Evolutionary conservation across 2,329 filamentous ascomycete species (phyloP), one percentile per base, ranked within the genome.

Genomic region (Cercospora berteroae): DNA sequence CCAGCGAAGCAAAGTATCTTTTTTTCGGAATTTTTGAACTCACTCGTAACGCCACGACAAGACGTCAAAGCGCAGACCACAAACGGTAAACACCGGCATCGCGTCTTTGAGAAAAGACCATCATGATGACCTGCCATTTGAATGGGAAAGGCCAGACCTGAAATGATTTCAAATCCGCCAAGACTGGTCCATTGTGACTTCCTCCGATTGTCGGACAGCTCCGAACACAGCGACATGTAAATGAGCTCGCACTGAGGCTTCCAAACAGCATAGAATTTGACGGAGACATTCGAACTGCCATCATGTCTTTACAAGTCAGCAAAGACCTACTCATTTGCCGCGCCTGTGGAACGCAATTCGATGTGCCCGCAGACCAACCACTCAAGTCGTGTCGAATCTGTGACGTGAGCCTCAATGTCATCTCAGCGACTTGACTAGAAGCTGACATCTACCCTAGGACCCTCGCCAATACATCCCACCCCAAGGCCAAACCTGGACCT

Each of bases 291-390:
- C 13, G 13, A 52, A 7, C 6, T 16, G 2, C 23, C 48, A n/a
- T 42, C 23, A 63, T 52, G 60, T 55, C 60, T 27, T 31, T 58
- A 29, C 33, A 67, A 10, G 69, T 68, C 25, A 56, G 59, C 58
- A 77, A 76, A 44, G 75, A 83, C 63, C 80, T 82, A 36, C 83
- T 90, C 39, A 82, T 92, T 71, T 93, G 90, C 80, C 83, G 81
- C 8, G 85, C 89, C 5, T 93, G 90, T 76, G 90, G 89, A 23
- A 91, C 89, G 0, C 90, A 93, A 74, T 92, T 84, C 77, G 86
- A 88, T 55, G 81, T 82, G 2, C 75, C 83, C 0, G 82, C 87
- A 68, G 79, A 80, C 48, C 69, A 78, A 12, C 74, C 82, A 29
- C 79, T 88, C 52, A 83, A 80, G 63, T 84, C 81, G 4, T 93